Conservation (phyloP, 768 basidiomycete species). For the Lyophyllum decastes region DNA sequence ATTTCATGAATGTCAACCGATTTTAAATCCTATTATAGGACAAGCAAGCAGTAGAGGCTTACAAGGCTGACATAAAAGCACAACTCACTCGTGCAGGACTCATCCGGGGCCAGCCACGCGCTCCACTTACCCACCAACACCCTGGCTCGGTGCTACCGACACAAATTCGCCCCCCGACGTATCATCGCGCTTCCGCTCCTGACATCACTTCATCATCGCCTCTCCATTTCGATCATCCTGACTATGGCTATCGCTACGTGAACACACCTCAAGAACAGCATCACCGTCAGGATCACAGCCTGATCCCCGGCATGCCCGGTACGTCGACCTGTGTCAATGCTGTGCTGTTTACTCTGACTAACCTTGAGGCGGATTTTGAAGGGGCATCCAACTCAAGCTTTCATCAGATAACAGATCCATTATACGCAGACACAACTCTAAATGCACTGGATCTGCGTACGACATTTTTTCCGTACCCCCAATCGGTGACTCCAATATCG, state of each 20-base stretch:
- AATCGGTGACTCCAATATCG: conserved; percentile 24
- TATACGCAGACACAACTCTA: conserved; percentile 33
- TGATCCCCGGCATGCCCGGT: conserved; percentile 49
- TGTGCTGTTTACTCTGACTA: conserved; percentile 19
- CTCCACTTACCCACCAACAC: conserved; percentile 45
- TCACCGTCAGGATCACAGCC: conserved; percentile 22
- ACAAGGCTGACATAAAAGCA: conserved; percentile 84
- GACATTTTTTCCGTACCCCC: conserved; percentile 29
- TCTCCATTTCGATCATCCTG: conserved; percentile 24
- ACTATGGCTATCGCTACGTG: conserved; percentile 23
- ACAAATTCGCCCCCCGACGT: conserved; percentile 27
- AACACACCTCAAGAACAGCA: conserved; percentile 23
- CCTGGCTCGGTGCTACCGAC: conserved; percentile 25
- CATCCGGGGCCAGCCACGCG: conserved; percentile 80
- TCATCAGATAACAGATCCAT: conserved; percentile 35
- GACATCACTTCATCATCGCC: conserved; percentile 18
- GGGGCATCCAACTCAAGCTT: conserved; percentile 40
- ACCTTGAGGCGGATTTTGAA: conserved; percentile 20
- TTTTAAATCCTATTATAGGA: conserved; percentile 49
- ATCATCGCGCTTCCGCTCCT: conserved; percentile 33
- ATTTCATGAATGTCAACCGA: conserved; percentile 1
- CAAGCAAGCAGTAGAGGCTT: conserved; percentile 77
- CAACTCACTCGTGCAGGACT: conserved; percentile 76
- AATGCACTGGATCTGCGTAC: conserved; percentile 29
- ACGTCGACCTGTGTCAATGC: conserved; percentile 22